phyloP scores from a whole-genome alignment of 176 grass and related monocot species.

The Cenchrus fungigraminus region DNA sequence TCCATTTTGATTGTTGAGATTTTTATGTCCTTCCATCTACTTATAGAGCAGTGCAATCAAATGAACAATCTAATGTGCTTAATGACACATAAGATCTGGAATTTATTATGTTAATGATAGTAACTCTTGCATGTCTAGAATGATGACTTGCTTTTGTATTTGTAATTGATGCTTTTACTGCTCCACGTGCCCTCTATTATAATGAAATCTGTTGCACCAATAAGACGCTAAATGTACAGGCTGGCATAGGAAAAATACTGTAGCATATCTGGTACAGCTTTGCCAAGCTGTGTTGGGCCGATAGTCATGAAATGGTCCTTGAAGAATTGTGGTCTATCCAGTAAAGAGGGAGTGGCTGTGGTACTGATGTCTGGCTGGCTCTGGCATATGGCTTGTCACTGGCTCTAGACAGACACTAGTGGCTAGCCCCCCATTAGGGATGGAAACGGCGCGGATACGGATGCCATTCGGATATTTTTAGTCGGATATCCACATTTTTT shows the following conservation, averaged over 20 bases:
- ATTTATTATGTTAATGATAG: background rate
- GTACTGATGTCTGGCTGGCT: constrained; percentile 52
- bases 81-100: background rate
- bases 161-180: background rate
- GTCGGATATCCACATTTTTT: too few relatives aligned
- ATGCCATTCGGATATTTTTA: too few relatives aligned
- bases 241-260: constrained; percentile 31
- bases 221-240: constrained; percentile 14
- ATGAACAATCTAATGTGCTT: background rate
- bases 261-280: constrained; percentile 30
- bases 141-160: background rate
- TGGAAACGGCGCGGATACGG: too few relatives aligned
- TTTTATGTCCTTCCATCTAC: constrained; percentile 16
- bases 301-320: constrained; percentile 39
- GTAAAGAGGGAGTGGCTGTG: constrained; percentile 39
- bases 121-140: constrained; percentile 22
- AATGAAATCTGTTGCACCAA: constrained; percentile 18
- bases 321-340: constrained; percentile 42
- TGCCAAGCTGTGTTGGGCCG: constrained; percentile 43
- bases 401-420: constrained; percentile 51
- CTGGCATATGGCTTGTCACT: constrained; percentile 43
- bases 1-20: background rate
- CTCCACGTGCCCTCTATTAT: background rate
- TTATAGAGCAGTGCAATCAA: constrained; percentile 12
- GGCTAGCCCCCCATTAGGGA: constrained; percentile 27